These are phyloP conservation scores for Bisporella sp. DNA, from an alignment of 2,329 filamentous ascomycete genomes.

Conservation along the genomic window DNA sequence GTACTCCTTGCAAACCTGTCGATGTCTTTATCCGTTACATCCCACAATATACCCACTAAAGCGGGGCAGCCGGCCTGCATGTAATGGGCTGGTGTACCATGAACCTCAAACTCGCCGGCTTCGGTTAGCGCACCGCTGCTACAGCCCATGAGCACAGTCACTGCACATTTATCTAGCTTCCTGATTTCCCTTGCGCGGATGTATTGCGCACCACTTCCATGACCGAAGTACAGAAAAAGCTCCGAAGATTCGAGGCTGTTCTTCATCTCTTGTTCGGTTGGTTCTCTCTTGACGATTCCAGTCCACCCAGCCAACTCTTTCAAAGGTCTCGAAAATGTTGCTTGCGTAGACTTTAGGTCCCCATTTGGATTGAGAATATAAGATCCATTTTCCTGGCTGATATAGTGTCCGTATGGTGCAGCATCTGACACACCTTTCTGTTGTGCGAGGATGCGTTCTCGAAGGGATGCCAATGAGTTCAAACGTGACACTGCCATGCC, in stretches of 20 bases:
- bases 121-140: slow-evolving; percentile 76
- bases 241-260: slow-evolving; percentile 57
- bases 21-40: slow-evolving; percentile 96
- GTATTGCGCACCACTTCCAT: slow-evolving; percentile 92
- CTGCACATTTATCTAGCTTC: slow-evolving; percentile 68
- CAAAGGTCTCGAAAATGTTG: slow-evolving; percentile 63
- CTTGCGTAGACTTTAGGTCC: slow-evolving; percentile 75
- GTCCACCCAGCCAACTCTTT: slow-evolving; percentile 62
- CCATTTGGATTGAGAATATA: slow-evolving; percentile 87
- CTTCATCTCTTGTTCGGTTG: slow-evolving; percentile 73
- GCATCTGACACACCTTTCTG: slow-evolving; percentile 10
- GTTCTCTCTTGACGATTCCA: slow-evolving; percentile 59
- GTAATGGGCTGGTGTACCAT: slow-evolving; percentile 86
- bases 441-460: slow-evolving; percentile 57
- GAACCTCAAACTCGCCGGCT: slow-evolving; percentile 82
- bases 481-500: slow-evolving; percentile 76
- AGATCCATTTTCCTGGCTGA: slow-evolving; percentile 49
- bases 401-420: slow-evolving; percentile 42
- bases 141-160: slow-evolving; percentile 89
- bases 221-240: slow-evolving; percentile 88
- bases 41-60: slow-evolving; percentile 90
- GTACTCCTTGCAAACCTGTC: slow-evolving; percentile 78
- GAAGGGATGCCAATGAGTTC: slow-evolving; percentile 76
- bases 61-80: slow-evolving; percentile 82
- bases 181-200: slow-evolving; percentile 80